Evolutionary conservation across 805 yeast species (phyloP).

Genomic region (Saccharomyces cerevisiae): DNA sequence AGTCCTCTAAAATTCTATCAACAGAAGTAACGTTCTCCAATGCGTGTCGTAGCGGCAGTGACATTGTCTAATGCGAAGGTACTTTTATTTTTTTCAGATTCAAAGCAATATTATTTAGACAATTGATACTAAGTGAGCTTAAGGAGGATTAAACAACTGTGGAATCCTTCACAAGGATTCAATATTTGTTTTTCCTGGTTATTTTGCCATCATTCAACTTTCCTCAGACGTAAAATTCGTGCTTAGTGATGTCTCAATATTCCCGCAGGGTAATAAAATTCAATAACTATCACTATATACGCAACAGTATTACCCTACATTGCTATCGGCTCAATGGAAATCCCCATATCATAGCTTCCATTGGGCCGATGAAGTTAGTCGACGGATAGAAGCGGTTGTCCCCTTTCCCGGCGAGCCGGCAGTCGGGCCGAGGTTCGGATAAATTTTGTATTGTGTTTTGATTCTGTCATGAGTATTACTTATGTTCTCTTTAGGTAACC

Average conservation of each 20-base stretch:
- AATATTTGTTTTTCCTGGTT: not conserved
- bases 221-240: not conserved
- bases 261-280: not conserved
- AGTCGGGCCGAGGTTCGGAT: not conserved
- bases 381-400: not conserved
- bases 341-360: not conserved
- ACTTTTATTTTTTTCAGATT: not conserved
- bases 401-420: not conserved
- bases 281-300: too few relatives aligned
- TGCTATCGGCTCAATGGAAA: not conserved
- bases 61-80: conserved; percentile 33
- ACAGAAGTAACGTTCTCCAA: conserved; percentile 53
- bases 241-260: not conserved
- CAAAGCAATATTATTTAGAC: not conserved
- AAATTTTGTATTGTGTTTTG: not conserved
- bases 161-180: not conserved
- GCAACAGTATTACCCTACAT: not conserved
- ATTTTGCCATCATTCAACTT: not conserved
- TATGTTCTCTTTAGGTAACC: not conserved
- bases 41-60: conserved; percentile 47
- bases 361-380: not conserved
- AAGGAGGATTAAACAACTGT: not conserved
- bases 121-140: not conserved
- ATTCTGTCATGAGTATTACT: not conserved
- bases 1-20: conserved; percentile 73